These are phyloP conservation scores for Tylopilus subfusipes DNA, from an alignment of 768 basidiomycete genomes.

Conservation along the genomic window DNA sequence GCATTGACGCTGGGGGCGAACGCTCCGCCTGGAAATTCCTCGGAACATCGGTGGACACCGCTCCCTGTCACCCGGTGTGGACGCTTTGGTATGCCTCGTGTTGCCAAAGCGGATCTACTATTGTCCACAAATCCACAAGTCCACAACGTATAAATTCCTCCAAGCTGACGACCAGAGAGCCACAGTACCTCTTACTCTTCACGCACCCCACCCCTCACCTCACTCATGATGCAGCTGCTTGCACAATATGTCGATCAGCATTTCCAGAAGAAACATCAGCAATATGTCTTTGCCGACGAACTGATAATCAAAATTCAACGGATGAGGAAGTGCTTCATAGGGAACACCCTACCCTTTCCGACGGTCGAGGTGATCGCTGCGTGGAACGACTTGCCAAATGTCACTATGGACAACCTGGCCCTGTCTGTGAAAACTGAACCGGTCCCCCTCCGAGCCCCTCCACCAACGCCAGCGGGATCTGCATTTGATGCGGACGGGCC, in stretches of 20 bases:
- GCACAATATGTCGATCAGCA: constrained; percentile 5
- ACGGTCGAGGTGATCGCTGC: constrained; percentile 12
- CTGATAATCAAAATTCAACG: constrained; percentile 11
- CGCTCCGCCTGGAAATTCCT: not conserved
- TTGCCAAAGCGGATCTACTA: constrained; percentile 22
- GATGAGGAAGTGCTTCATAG: constrained; percentile 19
- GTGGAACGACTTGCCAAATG: constrained; percentile 29
- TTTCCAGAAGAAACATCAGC: constrained; percentile 11
- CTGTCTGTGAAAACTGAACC: constrained; percentile 2
- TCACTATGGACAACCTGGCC: constrained; percentile 9
- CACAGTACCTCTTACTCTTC: not conserved
- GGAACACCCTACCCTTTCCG: constrained; percentile 16
- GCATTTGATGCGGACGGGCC: constrained; percentile 3
- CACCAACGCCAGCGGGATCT: constrained; percentile 16
- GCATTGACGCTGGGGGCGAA: not conserved
- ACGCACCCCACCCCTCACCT: not conserved
- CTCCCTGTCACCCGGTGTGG: constrained; percentile 5
- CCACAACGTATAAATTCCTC: constrained; percentile 18
- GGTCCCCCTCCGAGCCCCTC: constrained; percentile 13
- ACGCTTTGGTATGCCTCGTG: constrained; percentile 27
- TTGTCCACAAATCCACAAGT: constrained; percentile 25
- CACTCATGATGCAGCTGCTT: constrained; percentile 7
- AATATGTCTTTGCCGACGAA: constrained; percentile 12
- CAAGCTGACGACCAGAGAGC: not conserved
- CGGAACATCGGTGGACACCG: constrained; percentile 10